Percentiles rank a stretch among this genome's conserved stretches.
These are phyloP conservation scores for Penicillium antarcticum DNA, from an alignment of 495 filamentous ascomycete species.

Conservation along the genomic window DNA sequence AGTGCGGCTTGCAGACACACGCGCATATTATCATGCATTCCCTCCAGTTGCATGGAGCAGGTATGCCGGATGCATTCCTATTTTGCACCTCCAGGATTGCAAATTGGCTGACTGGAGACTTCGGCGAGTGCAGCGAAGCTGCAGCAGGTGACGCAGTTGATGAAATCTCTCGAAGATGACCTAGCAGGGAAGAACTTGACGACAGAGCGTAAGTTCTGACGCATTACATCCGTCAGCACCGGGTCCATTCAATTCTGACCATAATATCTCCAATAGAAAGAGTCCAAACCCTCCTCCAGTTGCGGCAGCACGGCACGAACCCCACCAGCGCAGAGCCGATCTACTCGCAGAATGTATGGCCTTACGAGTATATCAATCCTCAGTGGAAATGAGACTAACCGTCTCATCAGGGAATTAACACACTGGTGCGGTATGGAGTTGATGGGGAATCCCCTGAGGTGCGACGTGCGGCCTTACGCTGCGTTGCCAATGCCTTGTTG, in stretches of 20 bases:
- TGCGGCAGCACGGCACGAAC: conserved; percentile 77
- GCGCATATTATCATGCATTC: conserved; percentile 22
- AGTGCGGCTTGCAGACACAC: neutral
- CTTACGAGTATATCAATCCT: neutral
- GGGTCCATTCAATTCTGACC: conserved; percentile 3
- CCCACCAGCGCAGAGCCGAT: conserved; percentile 71
- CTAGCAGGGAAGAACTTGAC: conserved; percentile 50
- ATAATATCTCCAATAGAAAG: conserved; percentile 47
- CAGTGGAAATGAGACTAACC: conserved; percentile 16
- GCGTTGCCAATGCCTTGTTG: conserved; percentile 83
- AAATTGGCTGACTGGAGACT: conserved; percentile 9
- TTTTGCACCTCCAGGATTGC: no score
- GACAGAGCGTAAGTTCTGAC: conserved; percentile 51
- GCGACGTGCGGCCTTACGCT: conserved; percentile 75
- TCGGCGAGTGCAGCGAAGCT: conserved; percentile 56
- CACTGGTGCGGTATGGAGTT: conserved; percentile 69
- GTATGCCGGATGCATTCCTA: conserved; percentile 13
- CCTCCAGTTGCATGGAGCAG: conserved; percentile 28
- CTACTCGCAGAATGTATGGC: conserved; percentile 44
- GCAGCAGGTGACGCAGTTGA: conserved; percentile 56
- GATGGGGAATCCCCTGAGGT: conserved; percentile 53
- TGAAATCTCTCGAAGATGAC: conserved; percentile 58
- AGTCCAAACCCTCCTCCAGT: conserved; percentile 60
- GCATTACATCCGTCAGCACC: neutral
- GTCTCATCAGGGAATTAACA: conserved; percentile 64